A percentile compares a stretch with the other conserved stretches of the same genome.
Conservation (phyloP, 768 basidiomycete genomes). For the Lepiota venenata region DNA sequence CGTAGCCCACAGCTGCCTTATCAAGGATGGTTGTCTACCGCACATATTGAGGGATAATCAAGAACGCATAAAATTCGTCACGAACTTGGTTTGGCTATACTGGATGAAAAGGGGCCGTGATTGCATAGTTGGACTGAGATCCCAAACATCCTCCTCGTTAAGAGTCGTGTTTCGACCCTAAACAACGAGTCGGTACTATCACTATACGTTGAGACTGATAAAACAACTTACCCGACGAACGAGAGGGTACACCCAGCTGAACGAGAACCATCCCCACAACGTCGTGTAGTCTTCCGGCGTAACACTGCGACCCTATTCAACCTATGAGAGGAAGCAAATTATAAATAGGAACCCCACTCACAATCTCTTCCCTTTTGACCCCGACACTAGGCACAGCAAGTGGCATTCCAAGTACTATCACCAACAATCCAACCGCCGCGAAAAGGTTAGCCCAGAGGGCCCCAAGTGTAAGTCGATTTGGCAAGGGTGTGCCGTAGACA, state of each 20-base stretch:
- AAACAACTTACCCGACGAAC: constrained; percentile 38
- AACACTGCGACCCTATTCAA: constrained; percentile 44
- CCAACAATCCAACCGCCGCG: constrained; percentile 38
- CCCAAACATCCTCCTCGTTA: constrained; percentile 70
- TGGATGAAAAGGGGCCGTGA: constrained; percentile 62
- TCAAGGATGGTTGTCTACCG: constrained; percentile 33
- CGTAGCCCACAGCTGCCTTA: constrained; percentile 39
- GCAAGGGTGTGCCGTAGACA: constrained; percentile 40
- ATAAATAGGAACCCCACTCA: constrained; percentile 29
- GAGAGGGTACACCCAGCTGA: constrained; percentile 69
- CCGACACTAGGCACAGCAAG: constrained; percentile 55
- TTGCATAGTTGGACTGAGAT: constrained; percentile 63
- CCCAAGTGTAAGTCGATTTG: constrained; percentile 24
- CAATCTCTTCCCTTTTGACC: constrained; percentile 57
- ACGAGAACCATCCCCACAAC: constrained; percentile 69
- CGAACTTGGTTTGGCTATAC: constrained; percentile 37
- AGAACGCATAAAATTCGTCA: neutral
- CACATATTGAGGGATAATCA: neutral
- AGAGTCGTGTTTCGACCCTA: constrained; percentile 53
- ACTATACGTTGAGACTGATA: neutral
- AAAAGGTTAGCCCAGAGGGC: constrained; percentile 40
- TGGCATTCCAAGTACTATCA: constrained; percentile 58
- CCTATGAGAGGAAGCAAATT: neutral
- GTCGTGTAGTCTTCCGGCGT: constrained; percentile 77
- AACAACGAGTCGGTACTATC: neutral